phyloP scores from a whole-genome alignment of 345 rosid genomes.

The Pelargonium nanum region DNA sequence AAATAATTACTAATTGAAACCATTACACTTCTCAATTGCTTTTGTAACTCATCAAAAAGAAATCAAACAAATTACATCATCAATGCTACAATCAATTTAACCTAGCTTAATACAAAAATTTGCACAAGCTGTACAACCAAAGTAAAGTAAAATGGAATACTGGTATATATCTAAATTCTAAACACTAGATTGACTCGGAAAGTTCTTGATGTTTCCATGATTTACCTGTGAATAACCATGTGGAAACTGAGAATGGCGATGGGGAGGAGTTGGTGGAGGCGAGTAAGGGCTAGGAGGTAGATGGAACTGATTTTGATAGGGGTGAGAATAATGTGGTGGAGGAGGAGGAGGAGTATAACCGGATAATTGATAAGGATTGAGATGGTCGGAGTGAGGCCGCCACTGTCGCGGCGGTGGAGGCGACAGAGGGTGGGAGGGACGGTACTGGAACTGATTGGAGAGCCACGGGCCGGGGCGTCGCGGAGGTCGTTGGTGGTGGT shows the following conservation, averaged over 20 bases:
- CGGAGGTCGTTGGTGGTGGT: constrained; percentile 23
- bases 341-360: constrained; percentile 24
- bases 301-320: background rate
- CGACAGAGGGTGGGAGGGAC: constrained; percentile 29
- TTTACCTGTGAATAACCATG: constrained; percentile 1
- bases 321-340: constrained; percentile 9
- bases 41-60: too few species aligned
- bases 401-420: constrained; percentile 53
- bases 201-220: background rate
- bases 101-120: background rate
- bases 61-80: too few species aligned
- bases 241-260: constrained; percentile 24
- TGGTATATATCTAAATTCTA: background rate
- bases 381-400: constrained; percentile 26
- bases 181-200: background rate
- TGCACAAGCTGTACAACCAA: too few species aligned
- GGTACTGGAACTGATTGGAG: constrained; percentile 46
- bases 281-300: too few species aligned
- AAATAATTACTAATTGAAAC: constrained; percentile 2
- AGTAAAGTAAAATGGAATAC: too few species aligned
- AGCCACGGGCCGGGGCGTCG: constrained; percentile 34
- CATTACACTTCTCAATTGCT: background rate
- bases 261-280: constrained; percentile 11
- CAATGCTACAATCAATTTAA: too few species aligned
- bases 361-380: constrained; percentile 12